Conservation (phyloP, 495 filamentous ascomycete genomes). For the Penicillium coffeae region DNA sequence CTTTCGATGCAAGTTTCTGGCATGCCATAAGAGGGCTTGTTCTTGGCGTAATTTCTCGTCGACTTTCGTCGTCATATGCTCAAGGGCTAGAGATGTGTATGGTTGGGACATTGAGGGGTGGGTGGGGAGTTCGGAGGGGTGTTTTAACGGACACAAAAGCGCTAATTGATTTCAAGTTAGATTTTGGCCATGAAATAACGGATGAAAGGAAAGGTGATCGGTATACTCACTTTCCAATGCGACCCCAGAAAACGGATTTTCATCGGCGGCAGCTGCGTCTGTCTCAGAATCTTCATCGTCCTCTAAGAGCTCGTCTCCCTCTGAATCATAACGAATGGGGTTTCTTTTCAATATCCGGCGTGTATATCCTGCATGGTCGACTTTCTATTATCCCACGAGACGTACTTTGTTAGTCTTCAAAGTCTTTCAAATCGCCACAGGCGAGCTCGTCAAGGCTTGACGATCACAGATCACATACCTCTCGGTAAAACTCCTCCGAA, state of each 20-base stretch:
- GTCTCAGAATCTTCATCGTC: conserved; percentile 77
- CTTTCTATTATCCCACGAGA: conserved; percentile 48
- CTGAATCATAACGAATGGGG: conserved; percentile 69
- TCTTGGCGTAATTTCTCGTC: conserved; percentile 73
- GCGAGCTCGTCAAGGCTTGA: neutral
- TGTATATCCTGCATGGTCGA: conserved; percentile 79
- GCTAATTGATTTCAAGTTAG: conserved; percentile 47
- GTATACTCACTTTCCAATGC: conserved; percentile 70
- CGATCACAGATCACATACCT: conserved; percentile 51
- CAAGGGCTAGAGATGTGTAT: conserved; percentile 78
- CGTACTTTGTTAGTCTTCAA: conserved; percentile 6
- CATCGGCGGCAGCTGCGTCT: conserved; percentile 65
- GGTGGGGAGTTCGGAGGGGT: conserved; percentile 75
- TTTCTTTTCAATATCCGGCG: conserved; percentile 81
- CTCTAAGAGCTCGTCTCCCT: conserved; percentile 74
- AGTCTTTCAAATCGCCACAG: conserved; percentile 9
- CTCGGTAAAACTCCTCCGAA: conserved; percentile 77
- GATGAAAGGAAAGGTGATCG: neutral
- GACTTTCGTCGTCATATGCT: conserved; percentile 67
- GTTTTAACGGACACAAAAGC: conserved; percentile 80
- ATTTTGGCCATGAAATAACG: neutral
- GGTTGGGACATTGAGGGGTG: conserved; percentile 82
- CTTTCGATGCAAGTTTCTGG: conserved; percentile 71
- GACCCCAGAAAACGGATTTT: conserved; percentile 79
- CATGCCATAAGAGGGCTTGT: conserved; percentile 66